phyloP scores from a whole-genome alignment of 2,329 filamentous ascomycete species.

The Claviceps fusiformis region DNA sequence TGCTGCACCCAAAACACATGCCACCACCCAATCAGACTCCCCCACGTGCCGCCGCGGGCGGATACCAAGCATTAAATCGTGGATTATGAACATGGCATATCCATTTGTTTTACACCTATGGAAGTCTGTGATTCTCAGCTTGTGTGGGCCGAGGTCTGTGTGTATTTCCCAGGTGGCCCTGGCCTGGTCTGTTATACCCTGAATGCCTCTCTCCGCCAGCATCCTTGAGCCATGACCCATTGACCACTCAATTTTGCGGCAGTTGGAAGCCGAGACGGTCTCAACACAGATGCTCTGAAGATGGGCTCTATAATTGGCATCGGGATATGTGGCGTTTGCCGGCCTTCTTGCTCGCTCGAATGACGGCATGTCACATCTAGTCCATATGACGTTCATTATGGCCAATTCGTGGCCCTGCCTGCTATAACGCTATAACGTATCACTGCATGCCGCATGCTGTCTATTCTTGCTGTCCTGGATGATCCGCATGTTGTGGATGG shows the following conservation, averaged over 20 bases:
- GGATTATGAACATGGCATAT: background rate
- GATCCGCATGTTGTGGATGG: background rate
- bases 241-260: background rate
- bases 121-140: background rate
- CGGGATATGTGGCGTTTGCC: background rate
- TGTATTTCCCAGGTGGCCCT: too few species aligned
- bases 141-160: background rate
- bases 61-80: background rate
- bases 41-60: background rate
- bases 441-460: too few species aligned
- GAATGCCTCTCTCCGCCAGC: background rate
- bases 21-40: background rate
- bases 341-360: background rate
- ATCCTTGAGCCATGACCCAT: background rate
- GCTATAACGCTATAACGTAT: background rate
- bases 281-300: background rate
- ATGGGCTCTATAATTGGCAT: background rate
- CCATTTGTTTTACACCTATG: background rate
- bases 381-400: background rate
- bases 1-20: background rate
- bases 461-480: background rate
- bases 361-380: background rate
- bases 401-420: background rate
- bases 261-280: slow-evolving; percentile 1
- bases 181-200: too few species aligned